These are phyloP conservation scores for barley (Hordeum vulgare) DNA, from an alignment of 176 grass and related monocot species.

Conservation along the genomic window MorexV3_pseudomolecules_assembly NC_058519.1:609928597-609929096, in stretches of 20 bases:
- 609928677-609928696: not conserved
- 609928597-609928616: not conserved
- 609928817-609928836: constrained; percentile 93
- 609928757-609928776: not conserved
- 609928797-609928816: constrained; percentile 65
- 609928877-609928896: constrained; percentile 68
- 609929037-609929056: not conserved
- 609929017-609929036: not conserved
- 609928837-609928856: constrained; percentile 87
- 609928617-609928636: not conserved
- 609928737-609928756: not conserved
- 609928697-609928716: not conserved
- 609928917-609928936: constrained; percentile 75
- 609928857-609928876: constrained; percentile 67
- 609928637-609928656: not conserved
- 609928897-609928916: constrained; percentile 53
- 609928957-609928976: not conserved
- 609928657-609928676: not conserved
- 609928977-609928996: constrained; percentile 25
- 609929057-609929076: not conserved
- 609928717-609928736: constrained; percentile 6
- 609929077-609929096: not conserved
- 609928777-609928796: not conserved
- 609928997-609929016: not conserved
- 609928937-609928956: constrained; percentile 34